phyloP scores from a whole-genome alignment of 768 basidiomycete genomes.

The Lactifluus echinatus region DNA sequence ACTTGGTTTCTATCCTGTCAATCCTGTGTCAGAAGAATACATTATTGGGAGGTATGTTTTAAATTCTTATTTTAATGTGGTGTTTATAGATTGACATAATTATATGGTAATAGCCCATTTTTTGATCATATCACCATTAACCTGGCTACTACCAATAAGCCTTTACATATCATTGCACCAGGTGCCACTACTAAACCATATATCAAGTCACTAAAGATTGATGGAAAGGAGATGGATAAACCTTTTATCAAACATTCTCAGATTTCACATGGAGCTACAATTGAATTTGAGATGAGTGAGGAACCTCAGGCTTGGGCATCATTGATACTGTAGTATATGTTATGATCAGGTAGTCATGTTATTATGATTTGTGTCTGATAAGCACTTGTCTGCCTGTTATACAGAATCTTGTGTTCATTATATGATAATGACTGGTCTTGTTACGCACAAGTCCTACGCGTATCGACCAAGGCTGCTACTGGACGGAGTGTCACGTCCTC shows the following conservation, averaged over 20 bases:
- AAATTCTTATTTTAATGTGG: neutral
- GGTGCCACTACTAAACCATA: neutral
- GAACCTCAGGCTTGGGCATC: conserved; percentile 33
- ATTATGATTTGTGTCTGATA: no score
- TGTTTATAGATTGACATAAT: neutral
- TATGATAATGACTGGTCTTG: no score
- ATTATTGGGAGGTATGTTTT: conserved; percentile 25
- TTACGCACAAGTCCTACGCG: no score
- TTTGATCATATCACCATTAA: neutral
- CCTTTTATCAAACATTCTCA: conserved; percentile 53
- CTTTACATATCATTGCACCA: neutral
- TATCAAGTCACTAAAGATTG: neutral
- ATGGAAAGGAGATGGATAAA: neutral
- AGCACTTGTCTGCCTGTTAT: no score
- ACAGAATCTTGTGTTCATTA: no score
- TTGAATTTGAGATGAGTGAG: conserved; percentile 60
- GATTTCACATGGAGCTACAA: conserved; percentile 45
- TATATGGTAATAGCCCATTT: neutral
- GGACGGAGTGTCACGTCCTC: no score
- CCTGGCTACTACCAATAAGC: neutral
- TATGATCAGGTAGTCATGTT: no score
- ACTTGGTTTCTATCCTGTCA: conserved; percentile 79
- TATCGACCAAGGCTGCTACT: no score
- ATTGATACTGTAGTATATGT: neutral
- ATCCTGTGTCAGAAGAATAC: conserved; percentile 70